A percentile compares a stretch with the other conserved stretches of the same genome.
phyloP scores from a whole-genome alignment of 225 moss, liverwort and hornwort species.

The Sphagnum tenellum region DNA sequence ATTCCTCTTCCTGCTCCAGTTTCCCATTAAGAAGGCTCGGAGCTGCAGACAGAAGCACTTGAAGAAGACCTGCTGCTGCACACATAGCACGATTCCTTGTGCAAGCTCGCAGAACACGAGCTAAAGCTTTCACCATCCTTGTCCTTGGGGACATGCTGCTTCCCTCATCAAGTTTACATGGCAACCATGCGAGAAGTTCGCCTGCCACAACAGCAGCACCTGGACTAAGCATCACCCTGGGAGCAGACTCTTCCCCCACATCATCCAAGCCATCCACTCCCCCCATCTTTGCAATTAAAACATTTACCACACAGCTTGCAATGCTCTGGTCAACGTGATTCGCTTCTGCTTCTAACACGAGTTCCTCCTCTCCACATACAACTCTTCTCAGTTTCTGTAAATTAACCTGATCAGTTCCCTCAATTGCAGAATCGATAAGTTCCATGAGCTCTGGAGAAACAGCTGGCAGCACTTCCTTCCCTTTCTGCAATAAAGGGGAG shows the following conservation, averaged over 20 bases:
- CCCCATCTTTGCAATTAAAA: constrained; percentile 92
- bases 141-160: constrained; percentile 61
- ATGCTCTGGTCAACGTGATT: constrained; percentile 36
- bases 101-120: constrained; percentile 76
- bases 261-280: constrained; percentile 78
- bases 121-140: constrained; percentile 74
- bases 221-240: constrained; percentile 87
- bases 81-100: constrained; percentile 98
- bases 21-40: constrained; percentile 49
- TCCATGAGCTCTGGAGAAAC: constrained; percentile 78
- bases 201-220: constrained; percentile 77
- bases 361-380: constrained; percentile 62
- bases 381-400: constrained; percentile 59
- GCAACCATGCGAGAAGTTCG: constrained; percentile 80
- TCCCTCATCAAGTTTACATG: constrained; percentile 32
- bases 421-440: constrained; percentile 67
- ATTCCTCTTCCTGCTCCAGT: constrained; percentile 27
- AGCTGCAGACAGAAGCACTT: constrained; percentile 56
- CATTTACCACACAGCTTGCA: constrained; percentile 74
- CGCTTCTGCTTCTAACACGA: constrained; percentile 17
- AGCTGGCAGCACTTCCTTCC: constrained; percentile 57
- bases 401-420: constrained; percentile 55
- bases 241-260: constrained; percentile 59
- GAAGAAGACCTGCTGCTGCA: constrained; percentile 71
- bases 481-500: constrained; percentile 29